Conservation (phyloP, 495 filamentous ascomycete species). For the Delitschia confertaspora region DNA sequence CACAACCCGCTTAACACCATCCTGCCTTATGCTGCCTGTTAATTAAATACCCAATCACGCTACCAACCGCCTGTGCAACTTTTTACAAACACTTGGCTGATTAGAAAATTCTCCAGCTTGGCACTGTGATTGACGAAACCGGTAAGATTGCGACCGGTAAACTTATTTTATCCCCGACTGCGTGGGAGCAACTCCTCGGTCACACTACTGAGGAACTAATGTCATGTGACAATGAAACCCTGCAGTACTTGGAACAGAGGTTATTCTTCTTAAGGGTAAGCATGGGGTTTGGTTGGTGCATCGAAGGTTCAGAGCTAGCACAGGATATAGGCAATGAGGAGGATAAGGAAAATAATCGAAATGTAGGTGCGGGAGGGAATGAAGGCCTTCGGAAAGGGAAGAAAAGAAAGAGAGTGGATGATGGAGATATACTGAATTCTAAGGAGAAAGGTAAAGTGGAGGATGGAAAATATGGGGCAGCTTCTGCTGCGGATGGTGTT, state of each 20-base stretch:
- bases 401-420: background rate
- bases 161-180: conserved; percentile 43
- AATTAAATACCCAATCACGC: background rate
- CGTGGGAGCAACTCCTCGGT: conserved; percentile 48
- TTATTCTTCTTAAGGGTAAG: conserved; percentile 45
- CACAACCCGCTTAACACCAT: background rate
- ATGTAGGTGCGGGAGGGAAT: background rate
- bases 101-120: too few species aligned
- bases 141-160: conserved; percentile 41
- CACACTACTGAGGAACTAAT: conserved; percentile 34
- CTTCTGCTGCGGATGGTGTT: conserved; percentile 11
- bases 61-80: too few species aligned
- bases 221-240: conserved; percentile 19
- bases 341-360: background rate
- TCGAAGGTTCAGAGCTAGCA: conserved; percentile 3
- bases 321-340: conserved; percentile 16
- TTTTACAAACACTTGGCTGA: too few species aligned
- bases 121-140: conserved; percentile 48
- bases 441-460: conserved; percentile 1
- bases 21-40: background rate
- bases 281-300: conserved; percentile 45
- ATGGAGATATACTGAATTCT: background rate
- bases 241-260: conserved; percentile 42
- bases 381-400: conserved; percentile 4
- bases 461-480: background rate